phyloP scores from a whole-genome alignment of 2,329 filamentous ascomycete species.

The Fusarium ambrosium region DNA sequence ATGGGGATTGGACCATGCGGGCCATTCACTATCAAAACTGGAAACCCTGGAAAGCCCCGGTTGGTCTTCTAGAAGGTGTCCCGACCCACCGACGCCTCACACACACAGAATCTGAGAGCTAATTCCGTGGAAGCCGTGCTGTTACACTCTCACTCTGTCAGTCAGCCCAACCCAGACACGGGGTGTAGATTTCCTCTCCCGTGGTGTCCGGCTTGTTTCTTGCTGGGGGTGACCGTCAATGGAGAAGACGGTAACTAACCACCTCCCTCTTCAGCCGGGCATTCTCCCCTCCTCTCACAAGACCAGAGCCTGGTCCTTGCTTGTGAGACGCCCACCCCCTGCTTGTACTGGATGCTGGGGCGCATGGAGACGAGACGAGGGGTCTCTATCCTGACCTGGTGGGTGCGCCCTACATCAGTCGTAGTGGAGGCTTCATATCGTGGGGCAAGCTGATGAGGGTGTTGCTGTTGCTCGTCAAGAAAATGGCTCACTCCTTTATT shows the following conservation, averaged over 20 bases:
- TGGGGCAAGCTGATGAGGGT: conserved; percentile 46
- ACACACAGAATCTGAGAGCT: conserved; percentile 4
- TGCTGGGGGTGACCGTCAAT: conserved; percentile 7
- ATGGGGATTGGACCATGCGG: conserved; percentile 22
- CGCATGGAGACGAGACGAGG: conserved; percentile 24
- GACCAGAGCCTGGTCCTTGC: background rate
- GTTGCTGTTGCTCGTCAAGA: conserved; percentile 33
- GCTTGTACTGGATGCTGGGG: conserved; percentile 3
- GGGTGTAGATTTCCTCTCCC: background rate
- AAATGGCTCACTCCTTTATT: conserved; percentile 48
- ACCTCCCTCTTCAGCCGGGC: background rate
- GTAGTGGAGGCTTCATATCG: conserved; percentile 42
- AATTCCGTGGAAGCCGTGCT: conserved; percentile 32
- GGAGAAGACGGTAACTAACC: background rate
- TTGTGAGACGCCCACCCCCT: conserved; percentile 14
- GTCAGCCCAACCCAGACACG: conserved; percentile 5
- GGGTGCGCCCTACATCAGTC: conserved; percentile 21
- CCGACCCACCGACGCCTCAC: conserved; percentile 21
- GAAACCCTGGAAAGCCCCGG: conserved; percentile 32
- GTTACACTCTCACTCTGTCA: conserved; percentile 1
- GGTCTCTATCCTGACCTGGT: conserved; percentile 31
- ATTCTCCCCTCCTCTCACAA: background rate
- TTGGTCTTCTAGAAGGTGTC: conserved; percentile 44
- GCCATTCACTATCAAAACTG: conserved; percentile 21
- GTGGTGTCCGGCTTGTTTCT: background rate